These are phyloP conservation scores for Xylaria bambusicola DNA, from an alignment of 495 filamentous ascomycete genomes.

Conservation along the genomic window DNA sequence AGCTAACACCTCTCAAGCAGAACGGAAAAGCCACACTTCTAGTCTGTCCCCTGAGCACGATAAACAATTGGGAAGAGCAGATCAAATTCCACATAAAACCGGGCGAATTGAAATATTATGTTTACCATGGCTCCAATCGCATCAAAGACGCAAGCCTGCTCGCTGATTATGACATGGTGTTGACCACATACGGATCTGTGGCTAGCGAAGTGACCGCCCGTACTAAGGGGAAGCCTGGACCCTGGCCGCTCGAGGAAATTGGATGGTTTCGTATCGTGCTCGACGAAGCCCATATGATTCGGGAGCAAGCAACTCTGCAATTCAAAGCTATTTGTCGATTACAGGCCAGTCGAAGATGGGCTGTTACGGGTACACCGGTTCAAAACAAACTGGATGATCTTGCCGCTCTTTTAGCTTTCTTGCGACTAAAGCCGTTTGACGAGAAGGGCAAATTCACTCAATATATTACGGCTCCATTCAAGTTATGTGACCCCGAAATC, in stretches of 20 bases:
- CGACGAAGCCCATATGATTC: constrained; percentile 93
- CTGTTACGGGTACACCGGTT: constrained; percentile 89
- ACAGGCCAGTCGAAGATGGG: constrained; percentile 83
- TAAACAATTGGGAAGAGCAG: constrained; percentile 91
- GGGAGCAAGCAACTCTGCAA: constrained; percentile 76
- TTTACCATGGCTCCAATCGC: constrained; percentile 82
- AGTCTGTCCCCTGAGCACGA: constrained; percentile 84
- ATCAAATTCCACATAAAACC: constrained; percentile 75
- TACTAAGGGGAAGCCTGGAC: constrained; percentile 56
- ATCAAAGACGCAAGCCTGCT: constrained; percentile 67
- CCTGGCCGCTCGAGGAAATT: constrained; percentile 70
- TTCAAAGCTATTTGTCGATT: constrained; percentile 85
- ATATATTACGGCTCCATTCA: constrained; percentile 80
- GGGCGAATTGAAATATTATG: constrained; percentile 62
- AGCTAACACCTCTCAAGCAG: constrained; percentile 52
- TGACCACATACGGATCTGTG: constrained; percentile 91
- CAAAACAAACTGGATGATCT: constrained; percentile 93
- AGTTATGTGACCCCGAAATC: constrained; percentile 75
- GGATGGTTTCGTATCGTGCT: constrained; percentile 95
- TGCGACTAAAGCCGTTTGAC: constrained; percentile 84
- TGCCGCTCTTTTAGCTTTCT: constrained; percentile 84
- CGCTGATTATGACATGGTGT: constrained; percentile 74
- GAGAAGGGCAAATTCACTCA: constrained; percentile 71
- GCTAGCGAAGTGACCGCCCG: constrained; percentile 71
- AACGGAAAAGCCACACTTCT: constrained; percentile 84